Evolutionary conservation across 768 basidiomycete genomes (phyloP).

Genomic region (Myochromella boudieri): DNA sequence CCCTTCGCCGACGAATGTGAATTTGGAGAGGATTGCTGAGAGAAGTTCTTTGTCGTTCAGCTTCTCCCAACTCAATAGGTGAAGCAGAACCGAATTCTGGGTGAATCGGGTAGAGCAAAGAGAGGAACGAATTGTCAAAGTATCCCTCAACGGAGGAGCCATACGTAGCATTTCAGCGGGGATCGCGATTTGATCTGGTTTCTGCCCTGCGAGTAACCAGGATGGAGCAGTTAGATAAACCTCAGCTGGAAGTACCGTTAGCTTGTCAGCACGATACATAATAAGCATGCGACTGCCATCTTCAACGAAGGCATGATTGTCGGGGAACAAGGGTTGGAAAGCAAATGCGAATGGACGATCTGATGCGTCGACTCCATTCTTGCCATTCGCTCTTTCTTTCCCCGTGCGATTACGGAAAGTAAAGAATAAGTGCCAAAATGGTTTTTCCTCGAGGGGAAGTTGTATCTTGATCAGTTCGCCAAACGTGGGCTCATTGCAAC

Average conservation of each 20-base stretch:
- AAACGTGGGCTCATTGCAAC: conserved; percentile 87
- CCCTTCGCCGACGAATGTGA: conserved; percentile 90
- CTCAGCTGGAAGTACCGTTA: conserved; percentile 58
- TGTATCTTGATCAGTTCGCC: conserved; percentile 91
- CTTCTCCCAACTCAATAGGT: conserved; percentile 79
- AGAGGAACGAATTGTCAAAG: conserved; percentile 79
- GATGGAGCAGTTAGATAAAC: conserved; percentile 74
- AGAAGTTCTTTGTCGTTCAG: conserved; percentile 64
- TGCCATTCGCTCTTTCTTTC: conserved; percentile 43
- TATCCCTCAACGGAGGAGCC: conserved; percentile 74
- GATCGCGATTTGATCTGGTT: conserved; percentile 56
- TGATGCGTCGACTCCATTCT: conserved; percentile 34
- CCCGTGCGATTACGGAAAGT: conserved; percentile 80
- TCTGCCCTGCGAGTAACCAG: conserved; percentile 54
- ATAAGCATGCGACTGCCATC: conserved; percentile 87
- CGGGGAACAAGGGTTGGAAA: conserved; percentile 84
- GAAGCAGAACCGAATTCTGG: conserved; percentile 83
- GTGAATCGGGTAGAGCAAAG: conserved; percentile 92
- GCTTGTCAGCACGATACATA: conserved; percentile 80
- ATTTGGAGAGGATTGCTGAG: conserved; percentile 72
- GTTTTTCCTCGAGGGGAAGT: conserved; percentile 64
- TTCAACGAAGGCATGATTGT: conserved; percentile 74
- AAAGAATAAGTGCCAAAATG: conserved; percentile 91
- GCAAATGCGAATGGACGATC: conserved; percentile 92
- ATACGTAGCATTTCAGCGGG: conserved; percentile 62